These are phyloP conservation scores for Primulina huaijiensis DNA, from an alignment of 257 asterid species.

Conservation along the genomic window DNA sequence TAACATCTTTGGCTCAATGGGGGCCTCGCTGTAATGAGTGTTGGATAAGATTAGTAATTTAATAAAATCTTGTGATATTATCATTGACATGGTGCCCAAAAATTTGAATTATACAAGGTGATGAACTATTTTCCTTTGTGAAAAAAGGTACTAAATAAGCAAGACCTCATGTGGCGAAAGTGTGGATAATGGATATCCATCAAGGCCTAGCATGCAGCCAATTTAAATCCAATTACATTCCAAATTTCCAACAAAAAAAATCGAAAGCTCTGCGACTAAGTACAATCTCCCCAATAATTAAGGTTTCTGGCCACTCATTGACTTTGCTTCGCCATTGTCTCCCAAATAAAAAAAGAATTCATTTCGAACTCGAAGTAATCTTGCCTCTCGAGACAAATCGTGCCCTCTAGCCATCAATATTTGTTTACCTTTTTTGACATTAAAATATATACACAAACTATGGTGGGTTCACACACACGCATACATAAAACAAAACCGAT, in stretches of 20 bases:
- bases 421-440: no score
- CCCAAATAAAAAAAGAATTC: background rate
- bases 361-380: no score
- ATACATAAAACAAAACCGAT: background rate
- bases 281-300: no score
- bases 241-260: background rate
- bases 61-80: background rate
- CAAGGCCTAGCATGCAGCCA: background rate
- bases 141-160: background rate
- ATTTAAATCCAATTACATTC: background rate
- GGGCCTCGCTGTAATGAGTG: background rate
- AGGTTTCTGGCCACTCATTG: background rate
- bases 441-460: no score
- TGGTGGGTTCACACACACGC: background rate
- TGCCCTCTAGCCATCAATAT: no score
- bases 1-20: constrained; percentile 19
- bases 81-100: background rate
- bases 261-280: background rate
- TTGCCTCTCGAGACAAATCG: no score
- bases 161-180: background rate
- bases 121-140: background rate
- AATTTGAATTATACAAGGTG: background rate
- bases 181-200: no score
- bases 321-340: background rate
- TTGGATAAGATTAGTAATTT: background rate